Conservation (phyloP, 2,329 filamentous ascomycete species). For the Dothiorella sarmentorum region DNA sequence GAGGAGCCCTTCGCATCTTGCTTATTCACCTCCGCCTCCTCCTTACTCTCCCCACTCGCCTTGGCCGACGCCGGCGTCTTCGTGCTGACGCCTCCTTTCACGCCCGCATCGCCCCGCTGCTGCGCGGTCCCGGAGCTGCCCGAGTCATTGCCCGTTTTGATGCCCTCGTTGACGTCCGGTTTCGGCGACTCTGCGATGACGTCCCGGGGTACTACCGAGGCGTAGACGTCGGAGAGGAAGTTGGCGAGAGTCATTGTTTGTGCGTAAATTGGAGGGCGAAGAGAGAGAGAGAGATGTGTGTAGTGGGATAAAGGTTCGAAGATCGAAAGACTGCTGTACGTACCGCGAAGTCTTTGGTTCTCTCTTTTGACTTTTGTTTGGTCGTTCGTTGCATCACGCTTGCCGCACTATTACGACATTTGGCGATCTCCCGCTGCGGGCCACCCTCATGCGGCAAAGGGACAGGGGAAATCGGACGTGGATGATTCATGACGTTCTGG, state of each 20-base stretch:
- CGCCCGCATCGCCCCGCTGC: background rate
- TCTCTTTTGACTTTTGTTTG: too few species aligned
- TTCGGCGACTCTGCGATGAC: background rate
- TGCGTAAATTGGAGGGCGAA: background rate
- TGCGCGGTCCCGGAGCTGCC: background rate
- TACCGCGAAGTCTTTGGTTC: background rate
- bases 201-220: background rate
- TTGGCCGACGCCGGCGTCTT: background rate
- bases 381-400: background rate
- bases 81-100: background rate
- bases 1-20: background rate
- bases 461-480: background rate
- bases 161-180: background rate
- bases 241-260: background rate
- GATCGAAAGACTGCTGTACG: background rate
- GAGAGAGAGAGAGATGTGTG: too few species aligned
- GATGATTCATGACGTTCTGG: background rate
- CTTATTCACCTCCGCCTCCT: background rate
- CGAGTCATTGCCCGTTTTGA: background rate
- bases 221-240: background rate
- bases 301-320: too few species aligned
- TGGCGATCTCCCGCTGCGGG: background rate
- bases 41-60: background rate
- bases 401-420: constrained; percentile 6
- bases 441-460: too few species aligned